These are phyloP conservation scores for Haplosporangium sp. DNA, from an alignment of 371 early-diverging fungal species.

Conservation along the genomic window DNA sequence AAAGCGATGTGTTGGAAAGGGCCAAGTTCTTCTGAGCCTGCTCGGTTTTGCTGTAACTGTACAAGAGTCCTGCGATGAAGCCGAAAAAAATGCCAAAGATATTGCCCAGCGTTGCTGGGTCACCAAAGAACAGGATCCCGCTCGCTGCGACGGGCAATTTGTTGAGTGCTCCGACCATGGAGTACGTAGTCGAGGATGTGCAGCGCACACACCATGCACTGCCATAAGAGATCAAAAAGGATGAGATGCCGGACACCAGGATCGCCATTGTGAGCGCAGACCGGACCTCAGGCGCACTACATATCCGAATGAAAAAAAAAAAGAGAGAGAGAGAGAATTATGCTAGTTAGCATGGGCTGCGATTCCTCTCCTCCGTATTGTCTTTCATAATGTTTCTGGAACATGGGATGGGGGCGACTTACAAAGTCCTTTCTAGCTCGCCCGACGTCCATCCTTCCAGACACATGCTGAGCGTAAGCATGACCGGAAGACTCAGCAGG, in stretches of 20 bases:
- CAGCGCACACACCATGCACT: constrained; percentile 96
- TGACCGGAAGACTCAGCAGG: constrained; percentile 87
- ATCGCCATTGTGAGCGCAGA: constrained; percentile 75
- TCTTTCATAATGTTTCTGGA: no score
- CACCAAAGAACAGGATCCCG: constrained; percentile 95
- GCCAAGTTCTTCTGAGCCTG: constrained; percentile 55
- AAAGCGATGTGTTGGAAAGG: constrained; percentile 40
- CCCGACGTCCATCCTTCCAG: constrained; percentile 80
- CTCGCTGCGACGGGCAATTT: constrained; percentile 96
- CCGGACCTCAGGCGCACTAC: constrained; percentile 63
- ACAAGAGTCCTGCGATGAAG: constrained; percentile 85
- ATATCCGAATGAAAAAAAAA: background rate
- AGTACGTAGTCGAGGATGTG: constrained; percentile 96
- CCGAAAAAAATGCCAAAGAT: constrained; percentile 88
- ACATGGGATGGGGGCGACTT: constrained; percentile 36
- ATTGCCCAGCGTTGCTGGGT: constrained; percentile 83
- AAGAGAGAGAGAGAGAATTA: constrained; percentile 5
- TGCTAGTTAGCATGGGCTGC: background rate
- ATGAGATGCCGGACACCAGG: constrained; percentile 85
- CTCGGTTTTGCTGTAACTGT: constrained; percentile 80
- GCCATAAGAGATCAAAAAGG: constrained; percentile 93
- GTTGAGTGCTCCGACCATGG: constrained; percentile 99
- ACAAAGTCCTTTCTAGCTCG: constrained; percentile 67
- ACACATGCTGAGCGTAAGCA: constrained; percentile 78
- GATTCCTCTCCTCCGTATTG: no score